These are phyloP conservation scores for Hypoxylon fragiforme DNA, from an alignment of 495 filamentous ascomycete species.

Conservation along the genomic window DNA sequence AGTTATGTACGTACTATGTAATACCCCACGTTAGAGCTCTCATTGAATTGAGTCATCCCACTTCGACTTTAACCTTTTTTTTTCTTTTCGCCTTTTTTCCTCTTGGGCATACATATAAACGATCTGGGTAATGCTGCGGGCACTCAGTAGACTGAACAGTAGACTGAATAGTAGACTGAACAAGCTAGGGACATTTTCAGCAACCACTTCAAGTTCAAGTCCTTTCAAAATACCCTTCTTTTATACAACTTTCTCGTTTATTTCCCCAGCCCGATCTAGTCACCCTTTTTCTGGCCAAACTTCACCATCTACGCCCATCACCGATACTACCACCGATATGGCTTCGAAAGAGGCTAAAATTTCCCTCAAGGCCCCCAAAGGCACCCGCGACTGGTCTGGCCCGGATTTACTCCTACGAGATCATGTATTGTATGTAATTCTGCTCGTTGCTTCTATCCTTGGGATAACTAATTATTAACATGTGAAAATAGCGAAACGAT, in stretches of 20 bases:
- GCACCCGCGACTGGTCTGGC: conserved; percentile 29
- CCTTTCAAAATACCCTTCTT: neutral
- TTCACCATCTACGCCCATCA: no score
- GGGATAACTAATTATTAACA: conserved; percentile 5
- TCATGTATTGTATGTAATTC: conserved; percentile 30
- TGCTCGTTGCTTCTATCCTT: no score
- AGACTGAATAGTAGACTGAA: no score
- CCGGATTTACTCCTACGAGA: conserved; percentile 25
- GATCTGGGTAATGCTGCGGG: conserved; percentile 26
- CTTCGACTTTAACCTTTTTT: conserved; percentile 8
- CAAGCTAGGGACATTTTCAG: no score
- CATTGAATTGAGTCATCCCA: conserved; percentile 32
- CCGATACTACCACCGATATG: no score
- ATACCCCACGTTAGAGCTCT: no score
- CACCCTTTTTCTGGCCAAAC: no score
- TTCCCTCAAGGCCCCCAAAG: conserved; percentile 24
- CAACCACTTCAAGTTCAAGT: conserved; percentile 6
- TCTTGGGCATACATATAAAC: no score
- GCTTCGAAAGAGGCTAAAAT: conserved; percentile 26
- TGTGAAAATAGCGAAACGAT: conserved; percentile 31
- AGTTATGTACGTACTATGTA: no score
- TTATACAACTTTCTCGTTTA: conserved; percentile 4
- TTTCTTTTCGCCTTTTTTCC: conserved; percentile 14
- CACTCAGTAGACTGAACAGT: conserved; percentile 17
- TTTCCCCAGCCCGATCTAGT: no score